Conservation (phyloP, 1,139 yeast species). For the Pichia sp. region DNA sequence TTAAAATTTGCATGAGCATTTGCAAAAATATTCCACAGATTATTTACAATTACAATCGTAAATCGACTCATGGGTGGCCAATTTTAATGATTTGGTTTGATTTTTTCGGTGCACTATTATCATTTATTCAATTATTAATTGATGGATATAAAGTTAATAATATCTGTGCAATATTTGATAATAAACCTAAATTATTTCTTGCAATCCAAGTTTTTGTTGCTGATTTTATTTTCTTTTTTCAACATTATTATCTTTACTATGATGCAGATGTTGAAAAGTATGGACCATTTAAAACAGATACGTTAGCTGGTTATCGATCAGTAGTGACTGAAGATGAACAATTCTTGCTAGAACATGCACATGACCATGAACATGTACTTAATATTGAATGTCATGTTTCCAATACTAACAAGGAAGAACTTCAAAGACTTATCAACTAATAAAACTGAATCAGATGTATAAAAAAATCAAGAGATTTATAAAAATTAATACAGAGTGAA, state of each 20-base stretch:
- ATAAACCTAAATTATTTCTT: constrained; percentile 28
- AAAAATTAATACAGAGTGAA: too few relatives aligned
- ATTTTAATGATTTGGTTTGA: constrained; percentile 30
- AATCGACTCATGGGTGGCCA: constrained; percentile 48
- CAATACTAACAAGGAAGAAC: constrained; percentile 22
- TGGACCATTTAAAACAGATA: constrained; percentile 15
- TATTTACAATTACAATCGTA: constrained; percentile 43
- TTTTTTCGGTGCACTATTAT: constrained; percentile 25
- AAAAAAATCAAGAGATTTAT: too few relatives aligned
- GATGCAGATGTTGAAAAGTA: constrained; percentile 18
- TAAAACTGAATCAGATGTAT: too few relatives aligned
- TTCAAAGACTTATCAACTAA: constrained; percentile 22
- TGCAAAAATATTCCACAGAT: constrained; percentile 49
- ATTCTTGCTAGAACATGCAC: constrained; percentile 26
- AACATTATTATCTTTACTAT: constrained; percentile 28
- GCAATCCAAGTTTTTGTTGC: constrained; percentile 27
- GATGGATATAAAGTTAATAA: constrained; percentile 25
- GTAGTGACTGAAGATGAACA: constrained; percentile 27
- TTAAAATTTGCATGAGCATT: constrained; percentile 44
- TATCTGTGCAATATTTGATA: constrained; percentile 22
- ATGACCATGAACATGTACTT: constrained; percentile 27
- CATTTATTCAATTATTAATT: constrained; percentile 25
- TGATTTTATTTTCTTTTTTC: constrained; percentile 26
- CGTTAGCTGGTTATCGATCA: constrained; percentile 16
- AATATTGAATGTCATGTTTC: constrained; percentile 14